These are phyloP conservation scores for Eutypa lata DNA, from an alignment of 2,329 filamentous ascomycete species.

Conservation along the genomic window DNA sequence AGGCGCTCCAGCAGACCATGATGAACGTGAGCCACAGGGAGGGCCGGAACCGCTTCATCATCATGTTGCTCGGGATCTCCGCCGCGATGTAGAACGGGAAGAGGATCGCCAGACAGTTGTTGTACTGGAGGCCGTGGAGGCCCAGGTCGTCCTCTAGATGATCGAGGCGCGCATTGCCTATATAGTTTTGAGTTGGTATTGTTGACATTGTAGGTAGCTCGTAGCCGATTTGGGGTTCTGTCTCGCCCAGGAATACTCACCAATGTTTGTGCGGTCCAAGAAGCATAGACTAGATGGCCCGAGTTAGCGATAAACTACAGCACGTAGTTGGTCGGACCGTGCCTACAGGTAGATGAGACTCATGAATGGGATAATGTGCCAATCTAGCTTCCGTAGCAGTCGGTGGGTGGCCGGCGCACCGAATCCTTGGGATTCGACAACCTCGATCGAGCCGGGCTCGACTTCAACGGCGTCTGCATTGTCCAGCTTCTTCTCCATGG, in stretches of 20 bases:
- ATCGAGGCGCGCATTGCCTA: constrained; percentile 32
- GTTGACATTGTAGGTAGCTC: no score
- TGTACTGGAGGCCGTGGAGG: constrained; percentile 60
- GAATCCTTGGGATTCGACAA: constrained; percentile 17
- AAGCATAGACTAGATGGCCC: constrained; percentile 41
- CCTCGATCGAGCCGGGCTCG: no score
- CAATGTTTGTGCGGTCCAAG: constrained; percentile 48
- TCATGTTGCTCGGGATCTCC: constrained; percentile 62
- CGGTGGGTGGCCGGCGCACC: constrained; percentile 40
- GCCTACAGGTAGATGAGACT: constrained; percentile 53
- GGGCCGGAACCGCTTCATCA: constrained; percentile 59
- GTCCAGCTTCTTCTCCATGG: no score
- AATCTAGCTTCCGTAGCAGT: constrained; percentile 51
- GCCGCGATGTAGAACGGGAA: constrained; percentile 63
- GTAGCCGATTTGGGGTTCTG: no score
- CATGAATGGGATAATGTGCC: constrained; percentile 57
- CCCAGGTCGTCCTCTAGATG: constrained; percentile 34
- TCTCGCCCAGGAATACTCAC: constrained; percentile 8
- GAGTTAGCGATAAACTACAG: neutral
- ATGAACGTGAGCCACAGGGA: constrained; percentile 60
- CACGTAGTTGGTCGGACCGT: neutral
- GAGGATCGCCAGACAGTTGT: constrained; percentile 54
- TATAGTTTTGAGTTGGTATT: no score
- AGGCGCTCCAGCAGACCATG: constrained; percentile 47
- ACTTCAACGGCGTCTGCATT: no score